Evolutionary conservation across 306 rosid genomes (phyloP).

Genomic region (Casuarina glauca): DNA sequence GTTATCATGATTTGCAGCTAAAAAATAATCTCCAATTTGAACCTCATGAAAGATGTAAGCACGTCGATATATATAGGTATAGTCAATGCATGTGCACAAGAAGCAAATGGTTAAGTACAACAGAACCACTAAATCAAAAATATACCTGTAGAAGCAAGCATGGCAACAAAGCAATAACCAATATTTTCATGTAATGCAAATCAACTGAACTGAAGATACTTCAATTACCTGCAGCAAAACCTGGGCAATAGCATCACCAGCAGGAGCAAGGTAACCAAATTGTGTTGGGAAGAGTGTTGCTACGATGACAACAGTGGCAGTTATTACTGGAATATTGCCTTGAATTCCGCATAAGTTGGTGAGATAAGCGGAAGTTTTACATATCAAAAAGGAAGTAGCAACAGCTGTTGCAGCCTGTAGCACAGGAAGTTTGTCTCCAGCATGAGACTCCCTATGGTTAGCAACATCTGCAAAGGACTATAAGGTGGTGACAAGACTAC

Average conservation of each 20-base stretch:
- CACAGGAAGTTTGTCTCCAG: conserved; percentile 41
- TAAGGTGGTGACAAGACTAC: background rate
- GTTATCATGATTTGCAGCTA: background rate
- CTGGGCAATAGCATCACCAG: conserved; percentile 56
- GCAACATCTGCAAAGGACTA: conserved; percentile 37
- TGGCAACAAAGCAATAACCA: background rate
- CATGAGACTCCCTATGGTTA: conserved; percentile 26
- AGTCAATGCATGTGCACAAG: background rate
- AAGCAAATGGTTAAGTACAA: conserved; percentile 2
- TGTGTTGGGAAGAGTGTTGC: conserved; percentile 59
- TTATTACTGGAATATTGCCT: conserved; percentile 57
- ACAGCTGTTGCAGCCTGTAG: conserved; percentile 53
- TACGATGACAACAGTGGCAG: conserved; percentile 59
- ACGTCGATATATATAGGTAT: background rate
- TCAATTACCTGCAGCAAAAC: conserved; percentile 65
- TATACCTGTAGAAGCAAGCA: background rate
- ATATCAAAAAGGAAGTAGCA: conserved; percentile 54
- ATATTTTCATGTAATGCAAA: background rate
- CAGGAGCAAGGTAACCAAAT: conserved; percentile 52
- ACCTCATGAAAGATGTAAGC: background rate
- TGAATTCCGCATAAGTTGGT: conserved; percentile 43
- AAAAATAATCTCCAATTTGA: background rate
- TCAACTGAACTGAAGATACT: background rate
- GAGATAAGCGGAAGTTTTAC: conserved; percentile 47
- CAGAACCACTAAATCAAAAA: background rate